Percentiles rank a stretch among this genome's conserved stretches.
Evolutionary conservation across 2,329 filamentous ascomycete genomes (phyloP).

Genomic region (Exophiala sideris): DNA sequence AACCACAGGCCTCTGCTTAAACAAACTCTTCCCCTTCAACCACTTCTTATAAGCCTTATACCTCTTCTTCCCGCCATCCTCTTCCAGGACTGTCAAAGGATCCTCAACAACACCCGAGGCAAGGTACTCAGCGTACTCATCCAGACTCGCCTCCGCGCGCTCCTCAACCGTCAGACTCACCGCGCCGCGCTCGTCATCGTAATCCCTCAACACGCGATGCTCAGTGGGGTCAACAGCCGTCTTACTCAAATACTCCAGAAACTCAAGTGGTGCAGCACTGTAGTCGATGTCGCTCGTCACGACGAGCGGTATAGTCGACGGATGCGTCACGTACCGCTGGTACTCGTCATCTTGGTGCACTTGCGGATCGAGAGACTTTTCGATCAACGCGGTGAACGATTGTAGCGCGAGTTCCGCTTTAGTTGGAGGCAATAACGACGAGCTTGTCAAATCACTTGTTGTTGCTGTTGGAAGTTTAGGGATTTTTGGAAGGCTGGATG

Average conservation of each 20-base stretch:
- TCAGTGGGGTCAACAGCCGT: conserved; percentile 17
- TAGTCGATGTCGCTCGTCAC: conserved; percentile 39
- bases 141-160: conserved; percentile 62
- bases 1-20: conserved; percentile 70
- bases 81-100: conserved; percentile 79
- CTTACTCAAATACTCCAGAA: conserved; percentile 70
- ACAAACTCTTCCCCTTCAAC: conserved; percentile 90
- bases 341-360: conserved; percentile 84
- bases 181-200: conserved; percentile 55
- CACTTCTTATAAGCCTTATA: conserved; percentile 97
- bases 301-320: conserved; percentile 75
- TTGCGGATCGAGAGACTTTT: conserved; percentile 79
- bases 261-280: conserved; percentile 52
- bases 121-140: conserved; percentile 73
- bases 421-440: conserved; percentile 57
- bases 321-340: conserved; percentile 80
- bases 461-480: conserved; percentile 25
- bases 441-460: conserved; percentile 44
- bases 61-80: conserved; percentile 84
- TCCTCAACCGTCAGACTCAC: conserved; percentile 41
- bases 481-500: conserved; percentile 22
- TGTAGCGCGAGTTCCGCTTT: conserved; percentile 80
- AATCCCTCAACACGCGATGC: conserved; percentile 38
- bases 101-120: conserved; percentile 65
- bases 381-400: conserved; percentile 66